Percentiles rank a stretch among this genome's conserved stretches.
These are phyloP conservation scores for Atkinsonella hypoxylon DNA, from an alignment of 2,329 filamentous ascomycete genomes.

Conservation along the genomic window DNA sequence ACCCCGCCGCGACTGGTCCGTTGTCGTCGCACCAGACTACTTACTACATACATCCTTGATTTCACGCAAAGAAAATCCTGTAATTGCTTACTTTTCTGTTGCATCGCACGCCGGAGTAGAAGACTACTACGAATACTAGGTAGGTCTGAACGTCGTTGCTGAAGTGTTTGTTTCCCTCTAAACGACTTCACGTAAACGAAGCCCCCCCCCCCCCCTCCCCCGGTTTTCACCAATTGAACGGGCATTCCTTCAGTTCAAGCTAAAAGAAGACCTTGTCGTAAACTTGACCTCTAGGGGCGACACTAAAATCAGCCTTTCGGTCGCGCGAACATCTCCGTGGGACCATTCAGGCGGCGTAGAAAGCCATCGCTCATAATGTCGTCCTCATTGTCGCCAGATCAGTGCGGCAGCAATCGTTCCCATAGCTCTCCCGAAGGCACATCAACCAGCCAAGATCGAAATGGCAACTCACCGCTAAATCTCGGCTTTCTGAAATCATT, in stretches of 20 bases:
- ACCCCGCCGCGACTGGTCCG: slow-evolving; percentile 1
- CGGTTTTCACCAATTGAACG: too few relatives aligned
- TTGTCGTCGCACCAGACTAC: slow-evolving; percentile 1
- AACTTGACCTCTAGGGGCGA: too few relatives aligned
- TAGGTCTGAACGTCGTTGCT: too few relatives aligned
- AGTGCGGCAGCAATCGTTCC: slow-evolving; percentile 17
- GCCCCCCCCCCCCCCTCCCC: too few relatives aligned
- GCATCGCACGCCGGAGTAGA: neutral
- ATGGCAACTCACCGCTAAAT: slow-evolving; percentile 34
- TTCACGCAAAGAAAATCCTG: neutral
- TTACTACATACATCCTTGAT: neutral
- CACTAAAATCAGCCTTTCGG: neutral
- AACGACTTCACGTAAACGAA: too few relatives aligned
- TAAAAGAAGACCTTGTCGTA: too few relatives aligned
- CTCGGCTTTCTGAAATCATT: slow-evolving; percentile 54
- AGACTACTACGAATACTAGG: too few relatives aligned
- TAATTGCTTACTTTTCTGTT: neutral
- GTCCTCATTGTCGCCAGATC: slow-evolving; percentile 34
- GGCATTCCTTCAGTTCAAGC: too few relatives aligned
- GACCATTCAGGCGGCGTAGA: neutral
- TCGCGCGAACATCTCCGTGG: neutral
- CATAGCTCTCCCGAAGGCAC: slow-evolving; percentile 14
- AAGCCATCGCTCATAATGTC: slow-evolving; percentile 1
- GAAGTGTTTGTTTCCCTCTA: neutral
- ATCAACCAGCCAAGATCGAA: slow-evolving; percentile 23